Base-by-base conservation (phyloP, 352 stramenopile genomes). In the Pythium biforme region DNA sequence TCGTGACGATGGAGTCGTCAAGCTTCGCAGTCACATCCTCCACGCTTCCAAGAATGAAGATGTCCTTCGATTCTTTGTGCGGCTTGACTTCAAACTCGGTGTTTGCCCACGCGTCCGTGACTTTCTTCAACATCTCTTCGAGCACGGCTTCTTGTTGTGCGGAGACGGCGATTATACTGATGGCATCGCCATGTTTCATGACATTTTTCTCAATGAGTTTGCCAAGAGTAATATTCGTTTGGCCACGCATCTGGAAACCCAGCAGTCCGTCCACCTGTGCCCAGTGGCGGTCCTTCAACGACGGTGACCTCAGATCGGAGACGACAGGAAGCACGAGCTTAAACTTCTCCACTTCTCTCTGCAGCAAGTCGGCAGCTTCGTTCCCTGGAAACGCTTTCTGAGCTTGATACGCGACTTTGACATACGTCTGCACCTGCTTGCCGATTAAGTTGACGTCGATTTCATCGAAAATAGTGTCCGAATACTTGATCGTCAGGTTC, bases 41-140 rank as follows among this genome's bases (percentile, higher is more conserved):
- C 1, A 96, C 84, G 51, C 91, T 95, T 0, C 93, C 94, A 0
- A 98, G 72, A 12, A 98, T 89, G 52, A 96, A 98, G 7, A 97
- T 70, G 47, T 97, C 94, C 60, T 98, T 98, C 15, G 85, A 81
- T 22, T 98, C 93, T 59, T 98, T 98, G 73, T 98, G 97, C 2
- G 66, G 68, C 43, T 97, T 97, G 12, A 98, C 89, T 40, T 97
- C 89, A 47, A 98, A 96, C 66, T 98, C 89, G 5, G 83, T 92
- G 6, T 73, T 85, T 1, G 89, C 75, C 93, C 93, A 98, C 8
- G 76, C 83, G n/a, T 86, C 75, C 0, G 77, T 92, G n/a, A 98
- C 89, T 67, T 98, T 98, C 26, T 86, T 83, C 25, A 98, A 85
- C 90, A 97, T 97, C 60, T 94, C 90, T 59, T 98, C 93, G 0